phyloP scores from a whole-genome alignment of 306 rosid species.

The Castanea sativa region DNA sequence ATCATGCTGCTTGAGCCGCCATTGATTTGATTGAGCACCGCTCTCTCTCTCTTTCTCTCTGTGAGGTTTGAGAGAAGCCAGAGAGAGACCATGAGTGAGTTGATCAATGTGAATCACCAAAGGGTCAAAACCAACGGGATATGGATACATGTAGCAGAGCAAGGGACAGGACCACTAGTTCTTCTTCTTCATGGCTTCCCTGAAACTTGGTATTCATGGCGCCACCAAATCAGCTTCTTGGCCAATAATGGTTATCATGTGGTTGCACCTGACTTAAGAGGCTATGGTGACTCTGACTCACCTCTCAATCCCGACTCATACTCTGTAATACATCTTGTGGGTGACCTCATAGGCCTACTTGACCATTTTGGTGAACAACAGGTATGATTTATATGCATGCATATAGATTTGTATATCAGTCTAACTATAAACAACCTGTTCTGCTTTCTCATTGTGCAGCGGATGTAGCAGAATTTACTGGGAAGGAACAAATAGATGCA shows the following conservation, averaged over 20 bases:
- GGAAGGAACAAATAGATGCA: too few relatives aligned
- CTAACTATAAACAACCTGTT: background rate
- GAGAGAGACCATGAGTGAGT: conserved; percentile 31
- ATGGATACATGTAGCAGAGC: conserved; percentile 58
- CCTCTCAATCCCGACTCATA: conserved; percentile 52
- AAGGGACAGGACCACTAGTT: conserved; percentile 75
- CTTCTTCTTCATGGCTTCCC: conserved; percentile 73
- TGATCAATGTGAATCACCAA: conserved; percentile 41
- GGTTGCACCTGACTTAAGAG: conserved; percentile 78
- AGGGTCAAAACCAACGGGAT: conserved; percentile 63
- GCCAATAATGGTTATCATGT: conserved; percentile 56
- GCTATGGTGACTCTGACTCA: conserved; percentile 65
- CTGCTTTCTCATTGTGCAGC: too few relatives aligned
- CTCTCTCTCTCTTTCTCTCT: too few relatives aligned
- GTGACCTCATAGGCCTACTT: conserved; percentile 56
- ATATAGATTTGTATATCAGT: background rate
- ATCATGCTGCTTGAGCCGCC: background rate
- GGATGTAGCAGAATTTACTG: too few relatives aligned
- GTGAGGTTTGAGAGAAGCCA: background rate
- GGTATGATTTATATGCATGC: conserved; percentile 20
- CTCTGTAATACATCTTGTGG: conserved; percentile 46
- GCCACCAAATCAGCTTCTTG: conserved; percentile 50
- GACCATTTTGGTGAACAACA: conserved; percentile 63
- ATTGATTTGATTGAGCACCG: background rate
- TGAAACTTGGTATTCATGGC: conserved; percentile 59